Base-by-base conservation (phyloP, 305 asterid genomes). In the Withania somnifera region DNA sequence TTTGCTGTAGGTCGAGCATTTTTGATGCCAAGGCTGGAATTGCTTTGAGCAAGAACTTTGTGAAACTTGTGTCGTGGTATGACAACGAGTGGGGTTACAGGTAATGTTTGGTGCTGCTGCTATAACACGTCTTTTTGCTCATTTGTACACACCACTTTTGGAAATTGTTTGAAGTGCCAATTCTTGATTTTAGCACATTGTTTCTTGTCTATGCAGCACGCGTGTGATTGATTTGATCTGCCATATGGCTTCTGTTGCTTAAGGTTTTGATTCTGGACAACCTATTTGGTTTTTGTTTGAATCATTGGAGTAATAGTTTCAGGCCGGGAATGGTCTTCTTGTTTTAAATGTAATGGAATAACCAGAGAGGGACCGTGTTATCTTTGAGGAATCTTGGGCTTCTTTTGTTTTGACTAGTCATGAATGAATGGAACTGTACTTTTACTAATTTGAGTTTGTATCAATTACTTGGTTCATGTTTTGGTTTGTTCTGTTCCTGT, bases 21-120 rank as follows among this genome's bases (percentile, higher is more conserved):
- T 93, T 90, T 5, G 93, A 93, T 81, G 97, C 97, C 77, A 90
- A 90, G 90, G 97, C 95, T 64, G 97, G 97, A 66, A 93, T 93
- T 82, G 93, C 94, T 9, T 78, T 93, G 89, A 93, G 78, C 88
- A 85, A 90, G 80, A 90, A 86, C 45, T 93, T 88, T 38, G 90
- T 92, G 81, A 92, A 93, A 69, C 84, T 93, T 0, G 97, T 93
- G 38, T 73, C 97, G n/a, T 93, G 97, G 97, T 93, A 93, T 54
- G 97, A 92, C 87, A 93, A 93, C 22, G 97, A 93, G 82, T 86
- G 91, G 91, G 95, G 94, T 19, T 91, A 89, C 91, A 91, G 89
- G 96, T 89, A 84, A 82, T 14, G 10, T 1, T 53, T 9, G 19
- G 38, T n/a, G n/a, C n/a, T n/a, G n/a, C n/a, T 19, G 47, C 54